Conservation (phyloP, 352 stramenopile species). For the Phytopythium cucurbitacearum region DNA sequence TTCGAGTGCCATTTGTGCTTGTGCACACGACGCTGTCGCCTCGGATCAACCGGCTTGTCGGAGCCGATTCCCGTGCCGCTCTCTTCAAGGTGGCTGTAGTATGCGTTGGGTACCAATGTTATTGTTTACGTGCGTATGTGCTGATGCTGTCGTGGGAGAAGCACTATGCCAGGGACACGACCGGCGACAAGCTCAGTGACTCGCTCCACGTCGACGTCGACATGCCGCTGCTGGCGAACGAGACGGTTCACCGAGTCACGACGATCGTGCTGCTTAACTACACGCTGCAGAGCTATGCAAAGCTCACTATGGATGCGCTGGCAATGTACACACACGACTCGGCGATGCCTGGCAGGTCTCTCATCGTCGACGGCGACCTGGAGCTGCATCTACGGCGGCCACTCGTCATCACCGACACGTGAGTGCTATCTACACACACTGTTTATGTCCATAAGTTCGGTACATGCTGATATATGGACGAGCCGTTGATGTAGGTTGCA, state of each 20-base stretch:
- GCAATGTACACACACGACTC: constrained; percentile 33
- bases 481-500: constrained; percentile 18
- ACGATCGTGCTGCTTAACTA: constrained; percentile 59
- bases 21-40: constrained; percentile 43
- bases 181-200: constrained; percentile 50
- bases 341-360: constrained; percentile 21
- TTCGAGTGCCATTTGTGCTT: constrained; percentile 17
- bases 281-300: constrained; percentile 39
- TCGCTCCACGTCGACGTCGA: constrained; percentile 43
- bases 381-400: constrained; percentile 40
- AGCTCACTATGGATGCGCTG: constrained; percentile 67
- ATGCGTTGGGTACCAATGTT: not conserved
- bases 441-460: not conserved
- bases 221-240: constrained; percentile 36
- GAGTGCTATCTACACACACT: not conserved
- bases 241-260: constrained; percentile 44
- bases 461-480: not conserved
- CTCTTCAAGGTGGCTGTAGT: constrained; percentile 28
- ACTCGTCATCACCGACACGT: constrained; percentile 41
- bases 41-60: constrained; percentile 37
- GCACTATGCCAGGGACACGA: constrained; percentile 40
- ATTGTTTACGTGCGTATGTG: not conserved
- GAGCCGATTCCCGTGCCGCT: constrained; percentile 26
- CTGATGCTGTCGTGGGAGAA: constrained; percentile 8
- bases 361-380: constrained; percentile 61